Conservation (phyloP, 2,329 filamentous ascomycete genomes). For the Orbilia javanica region DNA sequence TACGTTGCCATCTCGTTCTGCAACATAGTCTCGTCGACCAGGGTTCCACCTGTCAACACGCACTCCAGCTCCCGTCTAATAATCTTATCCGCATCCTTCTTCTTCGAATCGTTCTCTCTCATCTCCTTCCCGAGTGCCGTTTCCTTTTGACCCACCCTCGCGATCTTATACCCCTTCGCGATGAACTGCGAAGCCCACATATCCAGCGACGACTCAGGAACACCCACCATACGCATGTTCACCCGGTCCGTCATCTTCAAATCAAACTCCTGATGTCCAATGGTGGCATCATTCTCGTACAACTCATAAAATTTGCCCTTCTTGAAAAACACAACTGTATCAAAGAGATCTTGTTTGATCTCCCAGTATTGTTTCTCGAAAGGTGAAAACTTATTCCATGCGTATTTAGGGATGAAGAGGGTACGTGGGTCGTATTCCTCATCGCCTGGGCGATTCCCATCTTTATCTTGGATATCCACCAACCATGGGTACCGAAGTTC, state of each 20-base stretch:
- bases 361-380: constrained; percentile 99
- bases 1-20: constrained; percentile 98
- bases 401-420: constrained; percentile 85
- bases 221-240: constrained; percentile 99
- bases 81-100: constrained; percentile 87
- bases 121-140: constrained; percentile 96
- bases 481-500: constrained; percentile 92
- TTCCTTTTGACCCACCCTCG: constrained; percentile 95
- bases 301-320: constrained; percentile 99
- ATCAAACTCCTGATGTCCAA: constrained; percentile 96
- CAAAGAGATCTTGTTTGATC: constrained; percentile 98
- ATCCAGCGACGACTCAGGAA: constrained; percentile 93
- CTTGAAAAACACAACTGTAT: constrained; percentile 99
- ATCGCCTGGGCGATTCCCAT: constrained; percentile 80
- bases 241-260: constrained; percentile 97
- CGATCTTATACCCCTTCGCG: constrained; percentile 97
- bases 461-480: constrained; percentile 84
- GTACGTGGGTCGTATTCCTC: constrained; percentile 92
- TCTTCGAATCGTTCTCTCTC: constrained; percentile 83
- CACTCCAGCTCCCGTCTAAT: constrained; percentile 91
- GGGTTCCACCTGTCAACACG: constrained; percentile 89
- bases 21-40: constrained; percentile 96
- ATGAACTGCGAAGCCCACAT: constrained; percentile 99
- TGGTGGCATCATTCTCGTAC: constrained; percentile 94
- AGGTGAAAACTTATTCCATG: constrained; percentile 85